Conservation (phyloP, 192 early-diverging fungal genomes). For the Umbelopsis isabellina region DNA sequence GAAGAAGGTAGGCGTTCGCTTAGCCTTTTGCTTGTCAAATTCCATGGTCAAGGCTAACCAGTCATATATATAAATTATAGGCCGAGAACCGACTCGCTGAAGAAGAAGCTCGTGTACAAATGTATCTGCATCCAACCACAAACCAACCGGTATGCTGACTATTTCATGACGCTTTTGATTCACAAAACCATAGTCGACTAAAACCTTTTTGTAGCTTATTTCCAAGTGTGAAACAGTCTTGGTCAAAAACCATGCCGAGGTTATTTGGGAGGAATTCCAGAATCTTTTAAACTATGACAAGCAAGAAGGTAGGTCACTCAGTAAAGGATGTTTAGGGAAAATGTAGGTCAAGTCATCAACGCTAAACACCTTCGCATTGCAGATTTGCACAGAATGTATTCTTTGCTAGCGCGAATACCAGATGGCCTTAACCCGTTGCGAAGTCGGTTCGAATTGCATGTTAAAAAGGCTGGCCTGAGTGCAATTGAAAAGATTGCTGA, state of each 20-base stretch:
- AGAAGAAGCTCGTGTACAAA: constrained; percentile 88
- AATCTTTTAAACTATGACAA: constrained; percentile 86
- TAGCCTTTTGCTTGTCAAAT: background rate
- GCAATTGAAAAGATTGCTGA: constrained; percentile 78
- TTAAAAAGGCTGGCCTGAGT: constrained; percentile 75
- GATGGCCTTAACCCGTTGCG: constrained; percentile 84
- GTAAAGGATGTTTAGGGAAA: background rate
- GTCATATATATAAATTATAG: constrained; percentile 33
- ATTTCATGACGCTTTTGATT: background rate
- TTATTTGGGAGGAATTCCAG: constrained; percentile 90
- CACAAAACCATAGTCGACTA: background rate
- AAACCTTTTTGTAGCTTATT: constrained; percentile 55
- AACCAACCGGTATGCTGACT: constrained; percentile 55
- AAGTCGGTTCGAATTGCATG: constrained; percentile 74
- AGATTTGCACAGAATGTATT: constrained; percentile 88
- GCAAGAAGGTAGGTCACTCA: constrained; percentile 57
- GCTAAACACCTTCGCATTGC: too few species aligned
- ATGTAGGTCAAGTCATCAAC: too few species aligned
- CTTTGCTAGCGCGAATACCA: constrained; percentile 78
- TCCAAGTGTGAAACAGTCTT: constrained; percentile 83
- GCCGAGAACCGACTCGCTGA: constrained; percentile 72
- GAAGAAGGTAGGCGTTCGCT: constrained; percentile 68
- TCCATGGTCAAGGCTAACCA: background rate
- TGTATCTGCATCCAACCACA: constrained; percentile 86
- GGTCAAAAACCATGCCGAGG: constrained; percentile 81